A percentile compares a stretch with the other conserved stretches of the same genome.
These are phyloP conservation scores for Aspergillus affinis DNA, from an alignment of 495 filamentous ascomycete genomes.

Conservation along the genomic window DNA sequence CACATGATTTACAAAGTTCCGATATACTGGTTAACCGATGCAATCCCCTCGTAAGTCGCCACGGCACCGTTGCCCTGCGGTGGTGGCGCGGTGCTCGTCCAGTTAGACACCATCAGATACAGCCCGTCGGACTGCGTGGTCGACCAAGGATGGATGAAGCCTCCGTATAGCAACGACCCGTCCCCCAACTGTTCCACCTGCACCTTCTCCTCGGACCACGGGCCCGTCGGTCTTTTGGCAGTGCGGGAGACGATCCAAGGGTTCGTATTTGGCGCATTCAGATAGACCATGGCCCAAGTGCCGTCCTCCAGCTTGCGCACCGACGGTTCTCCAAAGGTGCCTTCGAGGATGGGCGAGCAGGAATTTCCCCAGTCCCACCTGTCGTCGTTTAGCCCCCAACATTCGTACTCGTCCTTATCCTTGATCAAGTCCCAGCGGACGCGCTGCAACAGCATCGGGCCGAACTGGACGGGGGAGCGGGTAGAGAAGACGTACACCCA, in stretches of 20 bases:
- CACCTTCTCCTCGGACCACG: conserved; percentile 7
- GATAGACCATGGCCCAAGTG: conserved; percentile 5
- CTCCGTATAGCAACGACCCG: conserved; percentile 4
- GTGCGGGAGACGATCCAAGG: conserved; percentile 5
- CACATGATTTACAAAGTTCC: conserved; percentile 1
- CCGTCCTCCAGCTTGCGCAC: conserved; percentile 6
- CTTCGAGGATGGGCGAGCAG: conserved; percentile 6
- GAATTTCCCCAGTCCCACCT: conserved; percentile 3
- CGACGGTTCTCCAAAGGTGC: conserved; percentile 1
- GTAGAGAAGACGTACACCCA: conserved; percentile 8
- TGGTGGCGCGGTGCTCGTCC: background rate
- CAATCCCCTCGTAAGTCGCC: background rate
- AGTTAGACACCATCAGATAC: conserved; percentile 7
- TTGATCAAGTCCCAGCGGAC: conserved; percentile 4
- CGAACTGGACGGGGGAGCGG: background rate
- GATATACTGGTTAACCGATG: conserved; percentile 9
- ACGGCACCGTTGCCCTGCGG: no score
- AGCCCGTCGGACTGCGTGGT: background rate
- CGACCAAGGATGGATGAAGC: conserved; percentile 13
- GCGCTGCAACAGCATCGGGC: conserved; percentile 11
- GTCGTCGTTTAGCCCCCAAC: background rate
- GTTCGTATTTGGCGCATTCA: background rate
- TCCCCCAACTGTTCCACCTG: conserved; percentile 1
- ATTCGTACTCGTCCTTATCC: conserved; percentile 1
- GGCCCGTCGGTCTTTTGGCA: background rate